Evolutionary conservation across 2,329 filamentous ascomycete species (phyloP).

Genomic region (Colletotrichum paranaense): DNA sequence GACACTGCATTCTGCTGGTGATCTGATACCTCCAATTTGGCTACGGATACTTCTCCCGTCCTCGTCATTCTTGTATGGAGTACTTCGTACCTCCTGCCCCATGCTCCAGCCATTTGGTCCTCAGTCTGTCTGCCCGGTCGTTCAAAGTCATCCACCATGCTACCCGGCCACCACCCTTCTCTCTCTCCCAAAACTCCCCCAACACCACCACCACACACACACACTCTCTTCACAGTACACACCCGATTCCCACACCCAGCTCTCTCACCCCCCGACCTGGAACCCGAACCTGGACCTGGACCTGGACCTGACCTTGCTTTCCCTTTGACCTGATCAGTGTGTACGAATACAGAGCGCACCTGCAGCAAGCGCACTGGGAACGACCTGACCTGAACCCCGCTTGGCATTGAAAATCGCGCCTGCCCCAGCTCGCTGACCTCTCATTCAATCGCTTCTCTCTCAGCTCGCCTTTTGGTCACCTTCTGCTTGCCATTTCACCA

Average conservation of each 20-base stretch:
- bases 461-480: background rate
- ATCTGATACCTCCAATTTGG: background rate
- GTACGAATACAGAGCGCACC: constrained; percentile 18
- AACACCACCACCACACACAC: background rate
- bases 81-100: background rate
- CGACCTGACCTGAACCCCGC: constrained; percentile 34
- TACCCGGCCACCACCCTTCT: background rate
- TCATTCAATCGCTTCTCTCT: background rate
- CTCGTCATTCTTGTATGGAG: background rate
- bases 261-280: background rate
- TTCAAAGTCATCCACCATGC: background rate
- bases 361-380: constrained; percentile 31
- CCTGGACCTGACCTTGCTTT: constrained; percentile 3
- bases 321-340: constrained; percentile 26
- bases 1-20: background rate
- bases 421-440: constrained; percentile 28
- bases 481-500: background rate
- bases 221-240: too few species aligned
- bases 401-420: constrained; percentile 38
- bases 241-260: background rate
- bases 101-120: background rate
- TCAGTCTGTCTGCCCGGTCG: background rate
- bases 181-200: background rate
- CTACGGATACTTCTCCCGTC: background rate
- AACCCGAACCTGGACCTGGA: background rate